phyloP scores from a whole-genome alignment of 176 grass and related monocot genomes.

The Oryza meridionalis region DNA sequence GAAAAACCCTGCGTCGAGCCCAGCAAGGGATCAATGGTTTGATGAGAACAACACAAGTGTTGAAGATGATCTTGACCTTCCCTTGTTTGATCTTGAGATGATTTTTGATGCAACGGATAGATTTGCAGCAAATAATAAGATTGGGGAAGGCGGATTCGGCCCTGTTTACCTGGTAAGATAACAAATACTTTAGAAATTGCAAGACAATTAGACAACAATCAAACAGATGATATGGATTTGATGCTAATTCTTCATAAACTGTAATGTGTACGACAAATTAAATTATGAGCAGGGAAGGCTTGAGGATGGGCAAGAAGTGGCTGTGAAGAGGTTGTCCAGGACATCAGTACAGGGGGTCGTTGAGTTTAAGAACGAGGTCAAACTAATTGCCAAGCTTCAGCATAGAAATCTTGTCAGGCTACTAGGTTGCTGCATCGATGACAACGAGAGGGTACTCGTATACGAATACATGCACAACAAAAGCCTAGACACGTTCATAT shows the following conservation, averaged over 20 bases:
- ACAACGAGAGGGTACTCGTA: slow-evolving; percentile 53
- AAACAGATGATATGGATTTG: too few relatives aligned
- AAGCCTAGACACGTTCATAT: slow-evolving; percentile 62
- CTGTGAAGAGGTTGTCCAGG: slow-evolving; percentile 60
- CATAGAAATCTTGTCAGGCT: slow-evolving; percentile 54
- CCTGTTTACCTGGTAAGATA: slow-evolving; percentile 57
- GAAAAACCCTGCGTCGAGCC: background rate
- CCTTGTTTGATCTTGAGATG: slow-evolving; percentile 32
- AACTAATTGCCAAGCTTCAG: slow-evolving; percentile 58
- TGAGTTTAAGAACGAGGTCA: slow-evolving; percentile 66
- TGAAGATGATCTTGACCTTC: slow-evolving; percentile 48
- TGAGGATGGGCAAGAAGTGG: slow-evolving; percentile 56
- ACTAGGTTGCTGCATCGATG: slow-evolving; percentile 49
- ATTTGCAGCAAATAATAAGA: slow-evolving; percentile 39
- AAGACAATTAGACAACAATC: too few relatives aligned
- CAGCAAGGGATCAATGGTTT: background rate
- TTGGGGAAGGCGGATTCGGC: slow-evolving; percentile 63
- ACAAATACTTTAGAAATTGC: too few relatives aligned
- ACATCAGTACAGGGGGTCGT: slow-evolving; percentile 41
- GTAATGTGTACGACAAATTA: background rate
- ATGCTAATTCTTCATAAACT: background rate
- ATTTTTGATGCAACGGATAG: slow-evolving; percentile 30
- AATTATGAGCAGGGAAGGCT: slow-evolving; percentile 40
- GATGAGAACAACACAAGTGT: background rate
- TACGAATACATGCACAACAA: slow-evolving; percentile 66